Evolutionary conservation across 148 eudicot genomes (phyloP), one percentile per base, ranked within the genome.

Genomic region (Rhododendron henanense): DNA sequence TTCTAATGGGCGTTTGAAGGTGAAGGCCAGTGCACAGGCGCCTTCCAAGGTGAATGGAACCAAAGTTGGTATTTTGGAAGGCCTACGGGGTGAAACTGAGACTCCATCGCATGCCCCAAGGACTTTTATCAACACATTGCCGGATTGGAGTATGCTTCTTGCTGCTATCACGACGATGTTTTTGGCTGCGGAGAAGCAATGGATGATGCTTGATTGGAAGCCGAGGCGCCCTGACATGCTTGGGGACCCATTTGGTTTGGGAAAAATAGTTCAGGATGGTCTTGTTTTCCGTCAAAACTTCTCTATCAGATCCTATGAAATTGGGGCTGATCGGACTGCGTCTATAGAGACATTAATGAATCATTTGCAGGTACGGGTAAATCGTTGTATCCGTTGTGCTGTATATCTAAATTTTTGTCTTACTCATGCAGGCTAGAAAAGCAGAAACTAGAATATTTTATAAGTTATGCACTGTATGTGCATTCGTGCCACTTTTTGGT

Each of bases 121-220:
- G 87, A 97, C 99, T 19, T 95, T 97, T 79, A 93, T 94, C 74
- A 97, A 97, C 81, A 97, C 94, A 33, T 93, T 97, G 91, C 99
- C 99, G 8, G 99, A 97, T 87, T 97, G 99, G 99, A 97, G 99
- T 87, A 93, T 97, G 98, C 99, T 97, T 81, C 96, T 97, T 88
- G 99, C 98, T 85, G 99, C 99, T 21, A 97, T 97, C 78, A 97
- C 99, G 5, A 97, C 99, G 0, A 88, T 95, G 18, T 95, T 97
- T 85, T 92, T 97, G 92, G 98, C 99, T 33, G 99, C 99, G 6
- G 99, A 97, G 92, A 95, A 97, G 94, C 99, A 97, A 79, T 97
- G 99, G 99, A 94, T 92, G 98, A 94, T 94, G 98, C 94, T 97
- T 76, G 99, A 95, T 86, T 97, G 99, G 99, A 97, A 97, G 86